phyloP scores from a whole-genome alignment of 768 basidiomycete species.

The Pleurotus cornucopiae region DNA sequence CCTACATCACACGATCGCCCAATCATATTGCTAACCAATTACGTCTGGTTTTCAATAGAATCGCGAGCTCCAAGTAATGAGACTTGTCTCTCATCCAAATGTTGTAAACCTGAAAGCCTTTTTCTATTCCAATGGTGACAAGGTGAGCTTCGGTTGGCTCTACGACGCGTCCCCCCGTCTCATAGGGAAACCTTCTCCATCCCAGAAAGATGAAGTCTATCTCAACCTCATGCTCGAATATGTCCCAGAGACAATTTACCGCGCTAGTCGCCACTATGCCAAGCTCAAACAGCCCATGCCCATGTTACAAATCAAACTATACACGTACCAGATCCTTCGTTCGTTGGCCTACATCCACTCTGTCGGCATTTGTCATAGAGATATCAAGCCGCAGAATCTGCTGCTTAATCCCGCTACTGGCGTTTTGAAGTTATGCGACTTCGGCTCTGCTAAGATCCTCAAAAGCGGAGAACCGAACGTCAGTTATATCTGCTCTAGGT shows the following conservation, averaged over 20 bases:
- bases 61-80: constrained; percentile 99
- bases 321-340: constrained; percentile 99
- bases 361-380: constrained; percentile 98
- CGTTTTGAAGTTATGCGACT: constrained; percentile 96
- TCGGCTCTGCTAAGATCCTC: constrained; percentile 98
- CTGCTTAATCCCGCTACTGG: constrained; percentile 96
- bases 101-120: constrained; percentile 97
- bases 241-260: constrained; percentile 98
- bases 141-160: constrained; percentile 47
- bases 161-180: constrained; percentile 9
- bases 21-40: not conserved
- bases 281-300: constrained; percentile 99
- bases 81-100: constrained; percentile 93
- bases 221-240: constrained; percentile 99
- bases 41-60: constrained; percentile 56
- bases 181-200: constrained; percentile 7
- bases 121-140: constrained; percentile 99
- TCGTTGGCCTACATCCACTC: constrained; percentile 99
- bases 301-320: constrained; percentile 98
- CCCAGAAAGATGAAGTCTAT: constrained; percentile 98
- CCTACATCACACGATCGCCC: not conserved
- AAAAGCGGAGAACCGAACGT: constrained; percentile 98
- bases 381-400: constrained; percentile 99
- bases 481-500: constrained; percentile 98
- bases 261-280: constrained; percentile 96